These are phyloP conservation scores for Lasiodiplodia hormozganensis DNA, from an alignment of 2,329 filamentous ascomycete species.

Conservation along the genomic window DNA sequence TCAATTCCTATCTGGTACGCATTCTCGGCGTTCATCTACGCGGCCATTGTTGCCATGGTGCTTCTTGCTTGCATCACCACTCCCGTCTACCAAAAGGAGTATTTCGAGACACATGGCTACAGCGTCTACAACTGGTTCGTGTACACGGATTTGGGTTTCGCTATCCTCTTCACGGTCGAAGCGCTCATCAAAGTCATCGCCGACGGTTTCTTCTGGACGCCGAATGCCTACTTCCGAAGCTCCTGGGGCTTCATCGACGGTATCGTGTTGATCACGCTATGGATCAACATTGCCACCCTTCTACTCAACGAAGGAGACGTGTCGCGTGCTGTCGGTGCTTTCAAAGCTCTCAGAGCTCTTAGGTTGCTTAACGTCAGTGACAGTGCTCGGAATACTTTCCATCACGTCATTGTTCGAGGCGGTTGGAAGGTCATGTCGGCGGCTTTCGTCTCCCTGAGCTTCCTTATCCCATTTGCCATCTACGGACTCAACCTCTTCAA, in stretches of 20 bases:
- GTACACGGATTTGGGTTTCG: constrained; percentile 91
- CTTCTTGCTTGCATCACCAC: constrained; percentile 92
- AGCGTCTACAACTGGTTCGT: constrained; percentile 87
- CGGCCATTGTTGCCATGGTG: constrained; percentile 97
- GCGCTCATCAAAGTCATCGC: constrained; percentile 91
- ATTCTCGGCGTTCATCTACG: constrained; percentile 93
- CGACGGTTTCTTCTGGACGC: constrained; percentile 94
- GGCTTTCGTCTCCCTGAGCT: constrained; percentile 90
- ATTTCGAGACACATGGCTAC: constrained; percentile 69
- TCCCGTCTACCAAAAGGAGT: constrained; percentile 89
- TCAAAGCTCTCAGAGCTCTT: constrained; percentile 93
- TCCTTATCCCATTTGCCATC: constrained; percentile 95
- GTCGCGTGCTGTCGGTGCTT: constrained; percentile 90
- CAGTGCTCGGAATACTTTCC: constrained; percentile 93
- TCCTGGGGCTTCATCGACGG: constrained; percentile 97
- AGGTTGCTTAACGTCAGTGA: constrained; percentile 94
- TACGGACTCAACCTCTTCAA: constrained; percentile 94
- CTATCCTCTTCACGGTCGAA: constrained; percentile 83
- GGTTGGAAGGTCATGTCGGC: constrained; percentile 95
- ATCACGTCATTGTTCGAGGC: constrained; percentile 91
- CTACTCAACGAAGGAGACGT: constrained; percentile 82
- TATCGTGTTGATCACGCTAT: constrained; percentile 87
- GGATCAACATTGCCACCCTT: constrained; percentile 90
- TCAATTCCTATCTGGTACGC: constrained; percentile 90
- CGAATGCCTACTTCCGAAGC: constrained; percentile 94